Base-by-base conservation (phyloP, 306 rosid species). In the Carpinus viminea region DNA sequence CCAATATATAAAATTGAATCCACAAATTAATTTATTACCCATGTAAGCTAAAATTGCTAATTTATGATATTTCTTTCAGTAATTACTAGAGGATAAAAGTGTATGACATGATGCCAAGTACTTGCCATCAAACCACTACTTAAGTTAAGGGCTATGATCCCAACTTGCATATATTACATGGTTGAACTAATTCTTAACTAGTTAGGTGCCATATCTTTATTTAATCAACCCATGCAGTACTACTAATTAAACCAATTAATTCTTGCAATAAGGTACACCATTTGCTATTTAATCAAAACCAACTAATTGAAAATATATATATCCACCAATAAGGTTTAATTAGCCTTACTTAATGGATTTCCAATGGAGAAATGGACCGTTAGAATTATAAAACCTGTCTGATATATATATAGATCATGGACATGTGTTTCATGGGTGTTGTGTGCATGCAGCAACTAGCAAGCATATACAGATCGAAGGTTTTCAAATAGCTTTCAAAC, bases 401-500 rank as follows among this genome's bases (percentile, higher is more conserved):
- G 6, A 36, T 31, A 31, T 28, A 28, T 2, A 28, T 28, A n/a
- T n/a, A n/a, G n/a, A n/a, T n/a, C n/a, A n/a, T n/a, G n/a, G n/a
- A n/a, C n/a, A 12, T 69, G 81, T 47, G 34, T 41, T 68, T 65
- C 52, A 21, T 15, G 47, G 7, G 65, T 60, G 61, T 77, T 55
- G 76, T 74, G 61, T 50, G 50, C 56, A 65, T 50, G 50, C 56
- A 65, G 57, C 69, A 24, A n/a, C n/a, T n/a, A 24, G 26, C 26
- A 85, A 76, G 84, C 73, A 83, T 13, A 73, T 75, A 78, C 16
- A 68, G 88, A 78, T n/a, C 61, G 88, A 76, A 86, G 81, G 90
- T 78, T 88, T 88, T 81, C 85, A 78, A 88, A 87, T 80, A 79
- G 90, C 92, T 88, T 86, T 90, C 90, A 77, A 80, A 81, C 86